Percentiles rank a stretch among this genome's conserved stretches.
Evolutionary conservation across 805 yeast species (phyloP).

Genomic region (Yamadazyma kitorensis): DNA sequence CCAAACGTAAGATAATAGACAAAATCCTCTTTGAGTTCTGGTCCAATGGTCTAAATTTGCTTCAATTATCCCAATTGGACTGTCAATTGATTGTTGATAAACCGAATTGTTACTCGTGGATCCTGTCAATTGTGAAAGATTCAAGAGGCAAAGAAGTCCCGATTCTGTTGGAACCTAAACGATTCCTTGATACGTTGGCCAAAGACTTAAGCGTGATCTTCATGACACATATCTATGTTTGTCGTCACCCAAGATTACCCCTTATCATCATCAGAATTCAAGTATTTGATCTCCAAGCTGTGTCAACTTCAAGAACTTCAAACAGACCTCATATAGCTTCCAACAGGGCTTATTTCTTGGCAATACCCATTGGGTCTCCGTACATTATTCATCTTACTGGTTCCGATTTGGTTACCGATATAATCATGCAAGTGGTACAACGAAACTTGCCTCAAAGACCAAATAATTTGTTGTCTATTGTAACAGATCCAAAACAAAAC

Average conservation of each 20-base stretch:
- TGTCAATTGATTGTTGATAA: constrained; percentile 61
- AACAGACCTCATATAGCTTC: constrained; percentile 46
- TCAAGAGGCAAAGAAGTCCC: constrained; percentile 26
- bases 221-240: constrained; percentile 62
- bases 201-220: constrained; percentile 49
- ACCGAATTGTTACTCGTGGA: constrained; percentile 48
- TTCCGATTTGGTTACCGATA: constrained; percentile 40
- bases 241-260: constrained; percentile 63
- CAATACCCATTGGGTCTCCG: constrained; percentile 66
- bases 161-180: constrained; percentile 47
- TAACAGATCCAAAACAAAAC: constrained; percentile 34
- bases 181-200: constrained; percentile 48
- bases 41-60: constrained; percentile 54
- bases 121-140: constrained; percentile 45
- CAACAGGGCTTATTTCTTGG: constrained; percentile 61
- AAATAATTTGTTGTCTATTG: constrained; percentile 36
- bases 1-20: constrained; percentile 38
- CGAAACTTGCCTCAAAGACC: constrained; percentile 47
- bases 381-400: constrained; percentile 57
- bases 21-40: constrained; percentile 49
- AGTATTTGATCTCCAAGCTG: constrained; percentile 50
- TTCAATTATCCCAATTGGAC: constrained; percentile 71
- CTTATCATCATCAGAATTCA: constrained; percentile 63
- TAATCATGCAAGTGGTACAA: constrained; percentile 62
- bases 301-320: constrained; percentile 10